Conservation (phyloP, 1,139 yeast genomes). For the Ogataea hybrid region DNA sequence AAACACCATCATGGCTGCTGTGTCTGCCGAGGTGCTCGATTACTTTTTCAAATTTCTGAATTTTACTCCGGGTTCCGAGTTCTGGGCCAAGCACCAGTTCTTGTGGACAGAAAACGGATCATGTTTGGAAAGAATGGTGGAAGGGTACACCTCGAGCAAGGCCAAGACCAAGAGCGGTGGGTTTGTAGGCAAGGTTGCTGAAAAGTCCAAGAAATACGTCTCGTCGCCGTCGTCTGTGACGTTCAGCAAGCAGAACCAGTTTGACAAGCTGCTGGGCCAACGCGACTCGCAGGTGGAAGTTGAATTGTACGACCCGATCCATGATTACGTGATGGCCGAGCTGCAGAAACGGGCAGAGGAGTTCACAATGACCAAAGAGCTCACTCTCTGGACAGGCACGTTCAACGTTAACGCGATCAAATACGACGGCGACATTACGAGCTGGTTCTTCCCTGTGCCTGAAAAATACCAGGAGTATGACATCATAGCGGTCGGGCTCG, state of each 20-base stretch:
- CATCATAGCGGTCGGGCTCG: slow-evolving; percentile 78
- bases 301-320: slow-evolving; percentile 66
- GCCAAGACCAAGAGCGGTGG: slow-evolving; percentile 41
- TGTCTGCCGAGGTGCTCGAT: slow-evolving; percentile 61
- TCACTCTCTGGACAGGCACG: slow-evolving; percentile 60
- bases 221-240: slow-evolving; percentile 29
- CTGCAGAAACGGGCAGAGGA: slow-evolving; percentile 47
- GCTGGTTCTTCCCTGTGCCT: slow-evolving; percentile 55
- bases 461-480: slow-evolving; percentile 40
- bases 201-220: slow-evolving; percentile 44
- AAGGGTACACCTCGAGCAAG: slow-evolving; percentile 36
- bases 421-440: slow-evolving; percentile 48
- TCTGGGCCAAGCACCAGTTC: slow-evolving; percentile 50
- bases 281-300: slow-evolving; percentile 47
- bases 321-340: slow-evolving; percentile 60
- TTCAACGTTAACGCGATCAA: slow-evolving; percentile 68
- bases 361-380: slow-evolving; percentile 50
- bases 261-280: slow-evolving; percentile 50
- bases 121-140: slow-evolving; percentile 44
- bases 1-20: slow-evolving; percentile 53
- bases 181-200: slow-evolving; percentile 36
- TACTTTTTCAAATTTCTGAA: slow-evolving; percentile 56
- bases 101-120: slow-evolving; percentile 64
- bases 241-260: slow-evolving; percentile 34
- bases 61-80: slow-evolving; percentile 37